These are phyloP conservation scores for Psidium friedrichsthalianum DNA, from an alignment of 345 rosid species.

Conservation along the genomic window DNA sequence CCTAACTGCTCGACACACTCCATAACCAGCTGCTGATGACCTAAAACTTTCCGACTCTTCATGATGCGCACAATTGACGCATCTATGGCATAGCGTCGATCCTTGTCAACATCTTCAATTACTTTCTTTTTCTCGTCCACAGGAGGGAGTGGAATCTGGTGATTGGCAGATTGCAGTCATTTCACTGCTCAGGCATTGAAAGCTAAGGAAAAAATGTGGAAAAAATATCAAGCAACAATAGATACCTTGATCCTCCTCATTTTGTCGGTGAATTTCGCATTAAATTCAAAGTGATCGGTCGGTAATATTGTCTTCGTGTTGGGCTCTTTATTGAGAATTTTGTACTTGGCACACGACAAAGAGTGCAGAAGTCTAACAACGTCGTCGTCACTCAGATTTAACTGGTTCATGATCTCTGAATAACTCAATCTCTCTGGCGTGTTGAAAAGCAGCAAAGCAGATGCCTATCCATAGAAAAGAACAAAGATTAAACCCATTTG, in stretches of 20 bases:
- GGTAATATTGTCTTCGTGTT: constrained; percentile 22
- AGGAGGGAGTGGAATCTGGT: constrained; percentile 59
- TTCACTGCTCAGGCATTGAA: not conserved
- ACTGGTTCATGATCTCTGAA: constrained; percentile 53
- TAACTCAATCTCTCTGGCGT: constrained; percentile 49
- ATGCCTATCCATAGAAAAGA: constrained; percentile 26
- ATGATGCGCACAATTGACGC: constrained; percentile 69
- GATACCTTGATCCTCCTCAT: constrained; percentile 67
- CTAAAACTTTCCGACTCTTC: constrained; percentile 58
- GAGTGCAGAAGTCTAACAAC: constrained; percentile 56
- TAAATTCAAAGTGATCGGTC: constrained; percentile 33
- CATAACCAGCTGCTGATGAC: constrained; percentile 42
- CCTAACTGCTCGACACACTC: constrained; percentile 64
- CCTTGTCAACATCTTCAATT: constrained; percentile 65
- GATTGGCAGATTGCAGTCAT: not conserved
- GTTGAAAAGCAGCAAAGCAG: constrained; percentile 53
- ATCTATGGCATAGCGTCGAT: constrained; percentile 60
- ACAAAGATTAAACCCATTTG: not conserved
- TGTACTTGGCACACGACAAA: constrained; percentile 41
- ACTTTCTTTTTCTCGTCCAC: constrained; percentile 63
- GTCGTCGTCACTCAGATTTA: constrained; percentile 52
- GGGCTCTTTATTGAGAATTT: constrained; percentile 40
- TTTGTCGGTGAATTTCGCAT: constrained; percentile 53
- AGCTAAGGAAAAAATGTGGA: not conserved
- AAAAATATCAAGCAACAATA: not conserved